phyloP scores from a whole-genome alignment of 2,329 filamentous ascomycete genomes.

The Fusarium veterinarium region DNA sequence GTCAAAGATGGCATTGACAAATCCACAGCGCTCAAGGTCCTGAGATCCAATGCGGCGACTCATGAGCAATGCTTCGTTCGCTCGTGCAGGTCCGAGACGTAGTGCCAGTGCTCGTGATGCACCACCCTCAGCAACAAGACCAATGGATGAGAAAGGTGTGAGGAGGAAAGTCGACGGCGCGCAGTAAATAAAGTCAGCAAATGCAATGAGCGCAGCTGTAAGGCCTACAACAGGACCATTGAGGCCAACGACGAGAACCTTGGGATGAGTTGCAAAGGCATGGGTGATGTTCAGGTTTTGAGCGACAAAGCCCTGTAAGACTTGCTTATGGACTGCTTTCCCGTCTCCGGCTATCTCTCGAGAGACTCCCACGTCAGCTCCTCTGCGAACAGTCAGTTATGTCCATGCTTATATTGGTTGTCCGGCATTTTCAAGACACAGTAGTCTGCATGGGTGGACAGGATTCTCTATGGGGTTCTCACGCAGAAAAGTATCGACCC shows the following conservation, averaged over 20 bases:
- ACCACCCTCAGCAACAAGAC: slow-evolving; percentile 89
- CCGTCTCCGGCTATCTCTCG: slow-evolving; percentile 55
- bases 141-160: slow-evolving; percentile 90
- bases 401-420: neutral
- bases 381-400: slow-evolving; percentile 61
- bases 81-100: slow-evolving; percentile 81
- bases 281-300: slow-evolving; percentile 92
- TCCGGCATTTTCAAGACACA: neutral
- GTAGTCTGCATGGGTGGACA: neutral
- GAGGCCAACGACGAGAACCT: slow-evolving; percentile 89
- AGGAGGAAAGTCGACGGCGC: slow-evolving; percentile 85
- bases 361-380: slow-evolving; percentile 78
- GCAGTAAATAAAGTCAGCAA: slow-evolving; percentile 93
- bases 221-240: slow-evolving; percentile 94
- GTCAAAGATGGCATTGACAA: slow-evolving; percentile 85
- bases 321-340: slow-evolving; percentile 59
- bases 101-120: slow-evolving; percentile 82
- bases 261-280: slow-evolving; percentile 92
- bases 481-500: slow-evolving; percentile 92
- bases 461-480: slow-evolving; percentile 47
- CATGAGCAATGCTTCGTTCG: slow-evolving; percentile 94
- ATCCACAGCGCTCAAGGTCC: slow-evolving; percentile 81
- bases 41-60: slow-evolving; percentile 78
- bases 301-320: slow-evolving; percentile 78
- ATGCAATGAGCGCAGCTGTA: slow-evolving; percentile 82